phyloP scores from a whole-genome alignment of 805 yeast genomes.

The Candida schatavii region DNA sequence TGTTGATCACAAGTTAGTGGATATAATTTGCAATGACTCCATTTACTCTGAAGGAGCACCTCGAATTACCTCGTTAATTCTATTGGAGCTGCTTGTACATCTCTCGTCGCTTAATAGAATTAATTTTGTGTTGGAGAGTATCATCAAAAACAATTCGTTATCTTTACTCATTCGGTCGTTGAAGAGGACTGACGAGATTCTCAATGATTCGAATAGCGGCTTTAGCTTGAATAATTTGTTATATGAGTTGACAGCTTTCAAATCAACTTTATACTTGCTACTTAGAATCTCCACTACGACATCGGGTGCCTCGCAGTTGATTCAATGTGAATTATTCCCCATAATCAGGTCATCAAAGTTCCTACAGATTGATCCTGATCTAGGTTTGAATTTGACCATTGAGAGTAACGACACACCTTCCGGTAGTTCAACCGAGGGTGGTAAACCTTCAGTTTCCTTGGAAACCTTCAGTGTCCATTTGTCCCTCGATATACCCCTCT shows the following conservation, averaged over 20 bases:
- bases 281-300: conserved; percentile 74
- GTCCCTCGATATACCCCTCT: conserved; percentile 51
- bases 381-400: conserved; percentile 56
- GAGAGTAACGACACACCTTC: conserved; percentile 7
- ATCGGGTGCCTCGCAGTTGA: conserved; percentile 70
- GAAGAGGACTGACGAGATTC: conserved; percentile 64
- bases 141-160: conserved; percentile 66
- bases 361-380: conserved; percentile 70
- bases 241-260: conserved; percentile 76
- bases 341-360: conserved; percentile 55
- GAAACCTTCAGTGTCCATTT: conserved; percentile 40
- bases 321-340: conserved; percentile 72
- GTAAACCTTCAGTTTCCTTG: not conserved
- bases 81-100: conserved; percentile 66
- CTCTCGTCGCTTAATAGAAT: conserved; percentile 49
- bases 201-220: conserved; percentile 29
- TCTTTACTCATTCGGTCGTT: conserved; percentile 63
- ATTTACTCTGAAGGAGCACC: conserved; percentile 74
- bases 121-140: conserved; percentile 55
- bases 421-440: conserved; percentile 14
- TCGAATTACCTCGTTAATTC: conserved; percentile 70
- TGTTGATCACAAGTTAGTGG: conserved; percentile 58
- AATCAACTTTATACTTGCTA: conserved; percentile 65
- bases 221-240: conserved; percentile 53
- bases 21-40: conserved; percentile 72